phyloP scores from a whole-genome alignment of 1,284 basidiomycete genomes.

The Limonomyces culmigenus region DNA sequence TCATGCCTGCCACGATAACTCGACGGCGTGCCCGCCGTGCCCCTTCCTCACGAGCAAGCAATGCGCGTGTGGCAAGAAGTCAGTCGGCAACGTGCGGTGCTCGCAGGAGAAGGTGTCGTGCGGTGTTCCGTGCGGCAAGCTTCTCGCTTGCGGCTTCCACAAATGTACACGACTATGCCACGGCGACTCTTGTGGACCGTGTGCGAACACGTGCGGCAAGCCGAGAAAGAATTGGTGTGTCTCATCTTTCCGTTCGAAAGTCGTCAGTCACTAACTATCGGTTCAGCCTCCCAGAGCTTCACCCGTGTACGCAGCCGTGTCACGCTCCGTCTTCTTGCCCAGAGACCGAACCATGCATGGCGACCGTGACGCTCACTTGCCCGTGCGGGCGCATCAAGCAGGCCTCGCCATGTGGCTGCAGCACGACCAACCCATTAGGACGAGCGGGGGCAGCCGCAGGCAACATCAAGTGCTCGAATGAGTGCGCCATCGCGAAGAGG shows the following conservation, averaged over 20 bases:
- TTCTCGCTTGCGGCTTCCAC: conserved; percentile 74
- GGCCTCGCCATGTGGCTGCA: conserved; percentile 50
- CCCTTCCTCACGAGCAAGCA: conserved; percentile 58
- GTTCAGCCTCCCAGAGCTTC: conserved; percentile 33
- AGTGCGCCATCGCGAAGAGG: conserved; percentile 69
- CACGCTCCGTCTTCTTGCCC: conserved; percentile 77
- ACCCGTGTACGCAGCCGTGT: conserved; percentile 63
- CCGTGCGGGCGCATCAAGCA: conserved; percentile 70
- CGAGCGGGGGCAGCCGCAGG: conserved; percentile 16
- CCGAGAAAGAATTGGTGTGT: conserved; percentile 63
- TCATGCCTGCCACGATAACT: conserved; percentile 67
- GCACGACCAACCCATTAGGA: conserved; percentile 25
- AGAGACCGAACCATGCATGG: conserved; percentile 61
- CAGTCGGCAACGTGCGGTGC: conserved; percentile 54
- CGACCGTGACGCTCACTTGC: conserved; percentile 51
- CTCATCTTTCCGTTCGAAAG: not conserved
- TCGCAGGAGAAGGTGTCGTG: conserved; percentile 75
- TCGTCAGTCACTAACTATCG: not conserved
- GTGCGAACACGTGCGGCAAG: conserved; percentile 68
- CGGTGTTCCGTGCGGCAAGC: conserved; percentile 61
- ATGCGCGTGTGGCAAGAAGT: conserved; percentile 82
- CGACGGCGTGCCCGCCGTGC: conserved; percentile 65
- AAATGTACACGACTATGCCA: conserved; percentile 72
- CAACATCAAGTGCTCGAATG: conserved; percentile 60
- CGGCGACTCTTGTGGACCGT: conserved; percentile 59